Base-by-base conservation (phyloP, 768 basidiomycete genomes). In the Lentinula aciculospora region DNA sequence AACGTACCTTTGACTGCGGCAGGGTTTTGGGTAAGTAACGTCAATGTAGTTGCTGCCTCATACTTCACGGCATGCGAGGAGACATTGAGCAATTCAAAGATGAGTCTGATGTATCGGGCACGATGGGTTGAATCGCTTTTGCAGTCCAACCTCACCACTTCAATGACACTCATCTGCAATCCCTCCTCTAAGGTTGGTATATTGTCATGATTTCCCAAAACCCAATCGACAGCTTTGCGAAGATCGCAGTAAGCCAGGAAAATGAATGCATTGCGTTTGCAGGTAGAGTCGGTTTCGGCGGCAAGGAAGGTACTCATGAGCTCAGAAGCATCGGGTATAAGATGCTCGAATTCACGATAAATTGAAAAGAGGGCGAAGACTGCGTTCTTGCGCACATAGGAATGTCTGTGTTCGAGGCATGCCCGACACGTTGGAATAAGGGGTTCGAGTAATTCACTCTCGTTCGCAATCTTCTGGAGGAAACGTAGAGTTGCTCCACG, bases 311-410 rank as follows among this genome's bases (percentile, higher is more conserved):
- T 95, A 65, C 92, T 86, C 71, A 98, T 88, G 68, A 98, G 83
- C 69, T 98, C 96, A 1, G 97, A 89, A 0, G 92, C 96, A 68
- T 99, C 95, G 8, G 95, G 95, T 49, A 98, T 92, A 66, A 99
- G 88, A 69, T 92, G 79, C 67, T 98, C 95, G 65, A 94, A 93
- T 73, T 91, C 85, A 70, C 92, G 90, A 73, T 93, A 94, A 73
- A 98, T 96, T 56, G 93, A 85, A 71, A 89, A 95, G 42, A 97
- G 80, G 29, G 97, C 93, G 69, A 99, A 97, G 34, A 98, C 94
- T 27, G 97, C 97, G 67, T 98, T 96, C 77, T 98, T 98, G 66
- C 97, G 88, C 56, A 98, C 97, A 69, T 94, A 99, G 2, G 92
- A 92, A 72, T 98, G 97, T 51, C 96, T 86, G 73, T 98, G 96